These are phyloP conservation scores for Ophiostoma montium DNA, from an alignment of 2,329 filamentous ascomycete species.

Conservation along the genomic window DNA sequence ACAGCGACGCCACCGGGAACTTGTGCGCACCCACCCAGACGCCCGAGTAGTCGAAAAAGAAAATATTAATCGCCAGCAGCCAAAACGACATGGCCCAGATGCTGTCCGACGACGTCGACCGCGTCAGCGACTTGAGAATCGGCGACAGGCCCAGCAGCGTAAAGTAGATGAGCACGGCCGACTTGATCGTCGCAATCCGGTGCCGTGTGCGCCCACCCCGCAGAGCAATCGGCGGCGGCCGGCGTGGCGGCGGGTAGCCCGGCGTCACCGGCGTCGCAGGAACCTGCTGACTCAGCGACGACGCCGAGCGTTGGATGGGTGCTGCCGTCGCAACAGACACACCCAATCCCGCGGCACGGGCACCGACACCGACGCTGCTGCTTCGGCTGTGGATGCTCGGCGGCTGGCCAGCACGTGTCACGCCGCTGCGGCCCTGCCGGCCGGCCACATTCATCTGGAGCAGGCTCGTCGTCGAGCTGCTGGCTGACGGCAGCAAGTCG, in stretches of 20 bases:
- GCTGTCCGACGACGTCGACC: constrained; percentile 80
- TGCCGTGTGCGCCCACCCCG: constrained; percentile 31
- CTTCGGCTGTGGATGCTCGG: not conserved
- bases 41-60: constrained; percentile 93
- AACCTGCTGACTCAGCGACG: constrained; percentile 6
- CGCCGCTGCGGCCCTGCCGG: not conserved
- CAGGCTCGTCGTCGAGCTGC: constrained; percentile 10
- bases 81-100: constrained; percentile 97
- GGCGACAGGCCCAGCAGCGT: constrained; percentile 83
- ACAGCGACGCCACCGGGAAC: constrained; percentile 56
- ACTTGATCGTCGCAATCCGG: constrained; percentile 72
- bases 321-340: not conserved
- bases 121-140: constrained; percentile 91
- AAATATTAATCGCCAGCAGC: constrained; percentile 88
- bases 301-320: not conserved
- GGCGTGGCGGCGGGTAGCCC: constrained; percentile 13
- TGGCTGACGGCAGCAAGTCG: not conserved
- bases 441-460: not conserved
- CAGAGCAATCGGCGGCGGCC: constrained; percentile 20
- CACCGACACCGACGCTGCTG: not conserved
- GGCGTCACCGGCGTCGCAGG: constrained; percentile 18
- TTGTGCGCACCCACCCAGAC: constrained; percentile 36
- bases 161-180: constrained; percentile 82
- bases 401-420: not conserved
- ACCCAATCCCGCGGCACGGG: not conserved